Evolutionary conservation across 805 yeast species (phyloP), one percentile per base, ranked within the genome.

Genomic region (Schizosaccharomyces octosporus): DNA sequence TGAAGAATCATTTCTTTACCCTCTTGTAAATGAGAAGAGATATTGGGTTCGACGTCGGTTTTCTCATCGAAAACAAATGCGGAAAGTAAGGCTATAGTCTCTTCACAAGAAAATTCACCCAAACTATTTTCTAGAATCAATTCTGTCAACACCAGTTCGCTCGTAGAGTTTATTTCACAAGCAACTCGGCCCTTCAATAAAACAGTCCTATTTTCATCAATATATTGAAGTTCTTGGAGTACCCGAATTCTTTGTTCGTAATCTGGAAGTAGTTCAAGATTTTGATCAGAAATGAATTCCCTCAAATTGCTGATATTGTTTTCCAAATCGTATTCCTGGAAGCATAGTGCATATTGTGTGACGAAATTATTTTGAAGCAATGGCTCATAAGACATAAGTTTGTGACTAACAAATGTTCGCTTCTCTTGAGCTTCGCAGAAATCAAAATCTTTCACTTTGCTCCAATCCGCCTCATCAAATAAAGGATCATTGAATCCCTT

Each of bases 11-110:
- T 80, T 19, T 70, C 71, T 62, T 79, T 78, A 11, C 77, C 76
- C 43, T 42, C 7, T 61, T 85, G 93, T 61, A 93, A 76, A 60
- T 94, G 76, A 29, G 96, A 95, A 0, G 95, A 85, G 1, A 79
- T 80, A 36, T 72, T 68, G 6, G 80, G 82, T 63, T 83, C 94
- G 19, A 76, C 81, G 48, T 79, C 81, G 31, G 80, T 78, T 45
- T 79, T 81, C 1, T 97, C 97, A 68, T 93, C 97, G 69, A 86
- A 93, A 1, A 93, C 95, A 73, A 93, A 93, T 45, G 85, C 87
- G 0, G 97, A 87, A 41, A 93, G 72, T 59, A 93, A 74, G 0
- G 97, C 97, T n/a, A 89, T 97, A 64, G 93, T 88, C 71, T 93
- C 98, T 68, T 88, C 96, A 0, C 97, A 88, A 64, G 89, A 94